Evolutionary conservation across 805 yeast genomes (phyloP).

Genomic region (Torulaspora maleeae): DNA sequence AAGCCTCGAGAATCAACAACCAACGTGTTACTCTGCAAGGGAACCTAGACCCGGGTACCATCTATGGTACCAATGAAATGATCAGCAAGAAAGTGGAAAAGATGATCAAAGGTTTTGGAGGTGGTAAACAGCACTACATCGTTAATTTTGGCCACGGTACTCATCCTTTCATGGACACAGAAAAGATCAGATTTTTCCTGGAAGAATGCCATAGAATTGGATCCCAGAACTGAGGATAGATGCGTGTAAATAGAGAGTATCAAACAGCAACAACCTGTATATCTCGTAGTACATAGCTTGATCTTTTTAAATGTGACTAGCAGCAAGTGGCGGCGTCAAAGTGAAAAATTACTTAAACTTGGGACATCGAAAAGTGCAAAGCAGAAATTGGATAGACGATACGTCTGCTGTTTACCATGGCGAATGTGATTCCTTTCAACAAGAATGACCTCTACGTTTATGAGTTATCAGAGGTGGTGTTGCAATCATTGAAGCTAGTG

Average conservation of each 20-base stretch:
- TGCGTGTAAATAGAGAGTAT: neutral
- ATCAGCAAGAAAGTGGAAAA: conserved; percentile 76
- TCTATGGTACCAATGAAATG: conserved; percentile 81
- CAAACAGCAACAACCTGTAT: neutral
- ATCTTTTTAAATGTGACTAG: neutral
- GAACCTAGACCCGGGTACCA: conserved; percentile 90
- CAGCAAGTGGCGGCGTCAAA: neutral
- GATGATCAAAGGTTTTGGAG: conserved; percentile 91
- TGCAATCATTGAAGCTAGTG: conserved; percentile 47
- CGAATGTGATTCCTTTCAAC: neutral
- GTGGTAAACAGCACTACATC: conserved; percentile 86
- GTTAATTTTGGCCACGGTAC: conserved; percentile 98
- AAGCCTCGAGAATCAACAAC: conserved; percentile 69
- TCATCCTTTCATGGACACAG: conserved; percentile 96
- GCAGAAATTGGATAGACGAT: neutral
- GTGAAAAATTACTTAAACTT: neutral
- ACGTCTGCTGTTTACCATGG: neutral
- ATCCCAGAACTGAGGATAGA: conserved; percentile 32
- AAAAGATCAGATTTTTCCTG: conserved; percentile 75
- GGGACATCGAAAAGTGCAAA: neutral
- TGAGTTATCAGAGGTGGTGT: conserved; percentile 39
- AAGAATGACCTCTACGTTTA: conserved; percentile 48
- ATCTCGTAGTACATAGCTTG: neutral
- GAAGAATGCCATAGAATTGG: conserved; percentile 85
- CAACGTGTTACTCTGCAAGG: conserved; percentile 89